These are phyloP conservation scores for Kazachstania taianensis DNA, from an alignment of 805 yeast species.

Conservation along the genomic window DNA sequence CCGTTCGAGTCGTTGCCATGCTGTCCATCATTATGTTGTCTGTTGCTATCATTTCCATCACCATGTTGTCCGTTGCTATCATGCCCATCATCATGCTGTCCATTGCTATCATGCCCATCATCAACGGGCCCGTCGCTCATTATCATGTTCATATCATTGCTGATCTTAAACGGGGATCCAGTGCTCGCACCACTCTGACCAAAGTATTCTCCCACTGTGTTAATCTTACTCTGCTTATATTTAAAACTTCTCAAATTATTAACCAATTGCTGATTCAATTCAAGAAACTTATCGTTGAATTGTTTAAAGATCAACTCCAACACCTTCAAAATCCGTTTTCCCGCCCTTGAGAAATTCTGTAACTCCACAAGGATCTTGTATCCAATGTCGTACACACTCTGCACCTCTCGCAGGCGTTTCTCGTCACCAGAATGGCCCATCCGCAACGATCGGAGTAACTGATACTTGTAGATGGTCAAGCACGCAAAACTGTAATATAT, in stretches of 20 bases:
- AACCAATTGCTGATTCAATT: slow-evolving; percentile 4
- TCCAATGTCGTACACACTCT: slow-evolving; percentile 62
- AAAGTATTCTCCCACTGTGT: neutral
- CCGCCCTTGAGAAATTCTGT: slow-evolving; percentile 62
- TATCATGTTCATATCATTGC: too few species aligned
- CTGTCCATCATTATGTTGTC: too few species aligned
- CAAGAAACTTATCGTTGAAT: slow-evolving; percentile 42
- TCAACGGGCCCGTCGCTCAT: neutral
- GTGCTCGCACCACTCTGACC: neutral
- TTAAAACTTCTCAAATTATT: slow-evolving; percentile 1
- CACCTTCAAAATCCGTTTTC: slow-evolving; percentile 65
- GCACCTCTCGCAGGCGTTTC: slow-evolving; percentile 26
- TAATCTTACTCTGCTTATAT: too few species aligned
- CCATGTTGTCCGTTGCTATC: neutral
- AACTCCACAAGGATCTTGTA: slow-evolving; percentile 53
- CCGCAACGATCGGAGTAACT: neutral
- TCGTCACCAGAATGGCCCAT: neutral
- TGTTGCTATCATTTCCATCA: neutral
- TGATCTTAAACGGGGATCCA: too few species aligned
- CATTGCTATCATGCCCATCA: neutral
- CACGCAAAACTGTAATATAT: slow-evolving; percentile 85
- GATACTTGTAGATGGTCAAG: slow-evolving; percentile 46
- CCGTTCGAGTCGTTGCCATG: too few species aligned
- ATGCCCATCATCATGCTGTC: neutral
- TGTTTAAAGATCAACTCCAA: slow-evolving; percentile 68